phyloP scores from a whole-genome alignment of 495 filamentous ascomycete species.

The Achaetomiella virescens region DNA sequence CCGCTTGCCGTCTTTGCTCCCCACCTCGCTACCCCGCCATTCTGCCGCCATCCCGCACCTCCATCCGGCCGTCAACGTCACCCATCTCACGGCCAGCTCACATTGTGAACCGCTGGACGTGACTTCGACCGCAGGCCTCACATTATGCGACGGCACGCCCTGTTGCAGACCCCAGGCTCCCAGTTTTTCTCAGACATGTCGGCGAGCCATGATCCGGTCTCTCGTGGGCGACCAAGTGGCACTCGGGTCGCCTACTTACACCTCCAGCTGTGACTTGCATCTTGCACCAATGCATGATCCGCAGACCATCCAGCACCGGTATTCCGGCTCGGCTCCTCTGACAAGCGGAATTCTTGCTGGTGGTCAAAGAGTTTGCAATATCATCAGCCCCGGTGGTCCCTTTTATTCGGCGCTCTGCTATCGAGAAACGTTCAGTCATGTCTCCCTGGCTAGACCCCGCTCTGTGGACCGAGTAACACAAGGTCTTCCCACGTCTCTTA shows the following conservation, averaged over 20 bases:
- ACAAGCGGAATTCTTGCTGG: not conserved
- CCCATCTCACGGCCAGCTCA: not conserved
- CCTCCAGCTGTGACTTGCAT: not conserved
- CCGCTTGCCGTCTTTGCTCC: conserved; percentile 6
- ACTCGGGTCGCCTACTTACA: conserved; percentile 11
- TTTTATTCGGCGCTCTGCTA: conserved; percentile 8
- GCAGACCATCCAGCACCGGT: not conserved
- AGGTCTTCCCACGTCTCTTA: not conserved
- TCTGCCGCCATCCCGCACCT: conserved; percentile 10
- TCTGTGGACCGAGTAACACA: too few species aligned
- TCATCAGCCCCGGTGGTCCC: not conserved
- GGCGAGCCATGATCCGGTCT: too few species aligned
- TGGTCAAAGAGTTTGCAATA: not conserved
- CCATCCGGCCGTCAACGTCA: not conserved
- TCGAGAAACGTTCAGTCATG: conserved; percentile 1
- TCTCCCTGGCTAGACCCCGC: conserved; percentile 1
- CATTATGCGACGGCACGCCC: too few species aligned
- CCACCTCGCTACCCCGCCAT: conserved; percentile 8
- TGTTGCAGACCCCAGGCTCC: too few species aligned
- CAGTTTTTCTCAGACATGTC: too few species aligned
- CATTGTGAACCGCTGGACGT: not conserved
- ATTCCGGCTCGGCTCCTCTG: not conserved
- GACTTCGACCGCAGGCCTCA: not conserved
- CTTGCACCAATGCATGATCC: not conserved
- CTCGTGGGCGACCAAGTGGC: too few species aligned